Conservation (phyloP, 768 basidiomycete genomes). For the Phlebiopsis gigantea region DNA sequence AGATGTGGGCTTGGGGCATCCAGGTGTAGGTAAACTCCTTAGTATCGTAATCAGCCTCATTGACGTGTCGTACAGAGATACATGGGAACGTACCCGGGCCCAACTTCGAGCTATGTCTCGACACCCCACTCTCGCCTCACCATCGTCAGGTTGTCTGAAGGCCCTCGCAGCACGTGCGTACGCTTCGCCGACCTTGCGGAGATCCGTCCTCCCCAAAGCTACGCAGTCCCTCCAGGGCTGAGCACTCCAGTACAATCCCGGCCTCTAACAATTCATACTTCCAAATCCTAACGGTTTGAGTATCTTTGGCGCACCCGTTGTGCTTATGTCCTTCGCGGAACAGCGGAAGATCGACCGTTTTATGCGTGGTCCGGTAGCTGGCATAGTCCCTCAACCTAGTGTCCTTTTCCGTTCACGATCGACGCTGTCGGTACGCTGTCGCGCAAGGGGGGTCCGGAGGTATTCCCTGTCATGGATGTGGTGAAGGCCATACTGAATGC, state of each 20-base stretch:
- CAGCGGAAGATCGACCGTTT: constrained; percentile 21
- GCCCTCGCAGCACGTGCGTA: constrained; percentile 20
- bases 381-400: too few species aligned
- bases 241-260: constrained; percentile 18
- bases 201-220: constrained; percentile 15
- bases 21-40: constrained; percentile 20
- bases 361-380: constrained; percentile 27
- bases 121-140: constrained; percentile 20
- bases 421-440: background rate
- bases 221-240: constrained; percentile 18
- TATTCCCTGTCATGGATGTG: constrained; percentile 24
- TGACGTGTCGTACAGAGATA: constrained; percentile 17
- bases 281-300: constrained; percentile 26
- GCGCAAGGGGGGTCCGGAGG: constrained; percentile 15
- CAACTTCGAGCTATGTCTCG: constrained; percentile 28
- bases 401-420: constrained; percentile 25
- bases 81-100: constrained; percentile 29
- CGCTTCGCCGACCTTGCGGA: constrained; percentile 19
- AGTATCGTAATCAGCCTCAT: background rate
- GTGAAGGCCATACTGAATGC: constrained; percentile 23
- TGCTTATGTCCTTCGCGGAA: constrained; percentile 15
- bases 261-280: constrained; percentile 27
- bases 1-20: constrained; percentile 29
- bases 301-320: constrained; percentile 12
- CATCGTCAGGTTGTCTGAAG: background rate